phyloP scores from a whole-genome alignment of 2,329 filamentous ascomycete species.

The Peltaster fructicola region DNA sequence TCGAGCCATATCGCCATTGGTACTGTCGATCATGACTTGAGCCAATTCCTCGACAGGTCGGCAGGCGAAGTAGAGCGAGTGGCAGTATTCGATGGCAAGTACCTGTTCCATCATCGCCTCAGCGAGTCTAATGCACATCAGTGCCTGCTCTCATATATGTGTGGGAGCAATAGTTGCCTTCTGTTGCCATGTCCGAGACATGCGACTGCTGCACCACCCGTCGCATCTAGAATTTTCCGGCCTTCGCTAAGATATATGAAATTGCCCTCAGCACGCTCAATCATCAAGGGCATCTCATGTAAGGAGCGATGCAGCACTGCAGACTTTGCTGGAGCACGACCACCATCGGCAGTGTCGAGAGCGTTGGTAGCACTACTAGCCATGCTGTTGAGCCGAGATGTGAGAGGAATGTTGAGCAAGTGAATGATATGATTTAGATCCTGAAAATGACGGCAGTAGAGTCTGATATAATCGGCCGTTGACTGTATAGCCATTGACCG shows the following conservation, averaged over 20 bases:
- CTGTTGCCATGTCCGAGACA: constrained; percentile 51
- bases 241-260: constrained; percentile 38
- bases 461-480: no score
- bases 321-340: no score
- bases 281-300: constrained; percentile 27
- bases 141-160: constrained; percentile 1
- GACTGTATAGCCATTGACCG: no score
- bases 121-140: constrained; percentile 26
- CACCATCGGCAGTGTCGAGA: no score
- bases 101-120: constrained; percentile 42
- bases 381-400: no score
- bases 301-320: constrained; percentile 37
- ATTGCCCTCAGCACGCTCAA: constrained; percentile 31
- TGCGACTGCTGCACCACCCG: constrained; percentile 54
- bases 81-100: constrained; percentile 39
- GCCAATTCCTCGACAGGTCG: constrained; percentile 36
- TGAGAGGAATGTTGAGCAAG: no score
- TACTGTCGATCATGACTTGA: constrained; percentile 31
- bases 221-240: constrained; percentile 50
- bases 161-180: constrained; percentile 18
- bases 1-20: constrained; percentile 34
- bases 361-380: no score
- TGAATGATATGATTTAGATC: no score
- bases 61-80: constrained; percentile 41
- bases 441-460: no score